Evolutionary conservation across 2,329 filamentous ascomycete genomes (phyloP).

Genomic region (Annulohypoxylon truncatum): DNA sequence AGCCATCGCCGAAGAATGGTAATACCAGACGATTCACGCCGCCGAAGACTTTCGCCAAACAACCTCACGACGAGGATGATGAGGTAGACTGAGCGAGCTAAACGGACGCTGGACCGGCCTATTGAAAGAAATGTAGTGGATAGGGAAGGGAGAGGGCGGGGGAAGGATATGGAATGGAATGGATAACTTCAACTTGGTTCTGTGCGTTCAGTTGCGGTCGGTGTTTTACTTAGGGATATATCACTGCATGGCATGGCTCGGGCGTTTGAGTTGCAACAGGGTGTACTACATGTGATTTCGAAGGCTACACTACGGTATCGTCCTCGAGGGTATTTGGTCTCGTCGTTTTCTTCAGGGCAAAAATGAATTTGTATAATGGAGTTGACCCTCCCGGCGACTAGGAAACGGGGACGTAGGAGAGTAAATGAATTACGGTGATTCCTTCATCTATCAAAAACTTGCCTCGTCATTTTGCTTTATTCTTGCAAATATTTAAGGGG

Average conservation of each 20-base stretch:
- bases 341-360: background rate
- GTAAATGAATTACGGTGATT: background rate
- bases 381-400: background rate
- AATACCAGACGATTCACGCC: conserved; percentile 14
- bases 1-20: conserved; percentile 43
- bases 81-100: conserved; percentile 26
- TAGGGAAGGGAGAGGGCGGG: background rate
- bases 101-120: background rate
- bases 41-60: conserved; percentile 11
- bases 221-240: conserved; percentile 20
- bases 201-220: background rate
- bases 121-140: background rate
- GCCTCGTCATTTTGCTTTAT: background rate
- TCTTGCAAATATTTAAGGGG: background rate
- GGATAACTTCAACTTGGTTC: background rate
- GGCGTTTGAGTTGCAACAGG: conserved; percentile 18
- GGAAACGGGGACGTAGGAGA: background rate
- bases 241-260: conserved; percentile 29
- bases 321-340: background rate
- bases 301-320: background rate
- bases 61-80: conserved; percentile 31
- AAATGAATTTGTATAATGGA: conserved; percentile 10
- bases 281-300: conserved; percentile 2
- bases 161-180: background rate
- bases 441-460: background rate